These are phyloP conservation scores for Pythium scleroteichum DNA, from an alignment of 352 stramenopile genomes.

Conservation along the genomic window DNA sequence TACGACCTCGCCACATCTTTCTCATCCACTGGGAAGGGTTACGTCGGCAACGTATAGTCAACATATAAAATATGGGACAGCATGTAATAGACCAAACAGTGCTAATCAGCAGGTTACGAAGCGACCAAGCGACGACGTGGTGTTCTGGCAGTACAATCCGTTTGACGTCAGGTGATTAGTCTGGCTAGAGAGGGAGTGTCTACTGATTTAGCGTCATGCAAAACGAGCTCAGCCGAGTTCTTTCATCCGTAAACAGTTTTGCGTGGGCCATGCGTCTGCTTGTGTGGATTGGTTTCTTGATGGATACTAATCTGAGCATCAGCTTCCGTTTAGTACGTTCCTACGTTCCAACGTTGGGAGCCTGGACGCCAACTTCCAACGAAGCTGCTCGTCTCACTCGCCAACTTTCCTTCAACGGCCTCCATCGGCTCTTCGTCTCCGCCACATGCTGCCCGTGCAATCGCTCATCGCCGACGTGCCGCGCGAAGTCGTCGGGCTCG, in stretches of 20 bases:
- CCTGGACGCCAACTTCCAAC: conserved; percentile 4
- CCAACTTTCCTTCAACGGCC: conserved; percentile 15
- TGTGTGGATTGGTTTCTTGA: too few relatives aligned
- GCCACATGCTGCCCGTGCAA: conserved; percentile 30
- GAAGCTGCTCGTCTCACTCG: conserved; percentile 16
- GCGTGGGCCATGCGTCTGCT: conserved; percentile 22
- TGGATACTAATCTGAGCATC: conserved; percentile 26
- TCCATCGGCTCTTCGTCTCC: not conserved
- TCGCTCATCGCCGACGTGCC: conserved; percentile 30
- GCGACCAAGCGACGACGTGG: not conserved
- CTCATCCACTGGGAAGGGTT: not conserved
- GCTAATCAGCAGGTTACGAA: too few relatives aligned
- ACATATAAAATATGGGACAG: conserved; percentile 17
- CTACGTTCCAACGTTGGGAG: conserved; percentile 4
- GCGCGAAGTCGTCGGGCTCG: conserved; percentile 35
- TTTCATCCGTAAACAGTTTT: conserved; percentile 18
- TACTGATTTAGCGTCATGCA: conserved; percentile 12
- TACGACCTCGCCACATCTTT: conserved; percentile 18
- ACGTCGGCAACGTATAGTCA: conserved; percentile 5
- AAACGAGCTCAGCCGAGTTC: conserved; percentile 4
- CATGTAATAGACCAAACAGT: conserved; percentile 5
- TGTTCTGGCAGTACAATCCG: conserved; percentile 21
- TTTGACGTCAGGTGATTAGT: conserved; percentile 10
- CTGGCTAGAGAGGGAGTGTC: too few relatives aligned
- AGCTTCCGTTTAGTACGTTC: conserved; percentile 27